phyloP scores from a whole-genome alignment of 345 rosid genomes.

The Hirschfeldia incana region DNA sequence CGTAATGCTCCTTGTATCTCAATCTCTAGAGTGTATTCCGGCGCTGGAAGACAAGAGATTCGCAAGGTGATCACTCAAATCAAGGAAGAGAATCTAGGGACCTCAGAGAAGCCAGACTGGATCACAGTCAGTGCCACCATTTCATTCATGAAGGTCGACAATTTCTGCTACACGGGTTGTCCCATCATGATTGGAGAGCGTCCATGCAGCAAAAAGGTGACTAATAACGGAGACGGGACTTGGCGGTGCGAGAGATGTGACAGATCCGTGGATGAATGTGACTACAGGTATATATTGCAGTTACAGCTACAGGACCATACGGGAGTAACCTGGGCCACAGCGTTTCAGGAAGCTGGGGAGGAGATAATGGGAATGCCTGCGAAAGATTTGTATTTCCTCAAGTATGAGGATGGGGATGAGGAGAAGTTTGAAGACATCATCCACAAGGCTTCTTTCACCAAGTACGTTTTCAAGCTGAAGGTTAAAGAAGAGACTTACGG shows the following conservation, averaged over 20 bases:
- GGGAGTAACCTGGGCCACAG: constrained; percentile 80
- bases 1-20: constrained; percentile 56
- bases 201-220: constrained; percentile 79
- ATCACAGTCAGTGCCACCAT: constrained; percentile 66
- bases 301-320: constrained; percentile 92
- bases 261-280: constrained; percentile 66
- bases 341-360: constrained; percentile 84
- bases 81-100: constrained; percentile 90
- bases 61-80: constrained; percentile 75
- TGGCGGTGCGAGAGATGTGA: constrained; percentile 94
- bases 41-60: constrained; percentile 52
- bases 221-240: constrained; percentile 87
- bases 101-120: constrained; percentile 95
- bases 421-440: constrained; percentile 70
- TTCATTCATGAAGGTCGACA: constrained; percentile 66
- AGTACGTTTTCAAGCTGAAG: constrained; percentile 77
- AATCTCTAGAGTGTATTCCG: constrained; percentile 66
- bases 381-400: constrained; percentile 64
- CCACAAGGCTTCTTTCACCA: constrained; percentile 62
- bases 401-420: constrained; percentile 61
- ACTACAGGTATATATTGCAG: constrained; percentile 81
- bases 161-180: constrained; percentile 90
- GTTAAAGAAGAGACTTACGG: constrained; percentile 85
- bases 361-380: constrained; percentile 83
- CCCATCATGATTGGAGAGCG: constrained; percentile 81